Conservation (phyloP, 345 rosid species). For the Odontarrhena argentea region DNA sequence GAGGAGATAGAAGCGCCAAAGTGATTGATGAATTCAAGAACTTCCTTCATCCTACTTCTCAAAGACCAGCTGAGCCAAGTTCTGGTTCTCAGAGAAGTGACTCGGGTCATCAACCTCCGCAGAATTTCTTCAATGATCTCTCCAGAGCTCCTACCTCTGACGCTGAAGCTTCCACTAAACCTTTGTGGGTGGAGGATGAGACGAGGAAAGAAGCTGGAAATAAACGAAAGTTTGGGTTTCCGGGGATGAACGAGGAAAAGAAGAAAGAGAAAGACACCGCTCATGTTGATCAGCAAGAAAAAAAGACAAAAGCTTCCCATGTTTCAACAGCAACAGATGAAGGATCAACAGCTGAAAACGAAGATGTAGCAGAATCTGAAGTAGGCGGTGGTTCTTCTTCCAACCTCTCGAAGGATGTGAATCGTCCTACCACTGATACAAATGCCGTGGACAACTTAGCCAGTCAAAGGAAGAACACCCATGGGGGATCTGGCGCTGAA, state of each 20-base stretch:
- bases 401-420: constrained; percentile 59
- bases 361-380: constrained; percentile 95
- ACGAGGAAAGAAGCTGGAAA: constrained; percentile 51
- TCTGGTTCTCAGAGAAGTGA: constrained; percentile 67
- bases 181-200: constrained; percentile 74
- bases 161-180: constrained; percentile 58
- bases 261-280: constrained; percentile 58
- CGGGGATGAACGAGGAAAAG: constrained; percentile 57
- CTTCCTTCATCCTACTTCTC: constrained; percentile 62
- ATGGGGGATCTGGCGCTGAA: constrained; percentile 43
- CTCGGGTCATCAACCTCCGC: constrained; percentile 57
- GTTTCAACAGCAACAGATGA: constrained; percentile 80
- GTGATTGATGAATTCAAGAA: constrained; percentile 69
- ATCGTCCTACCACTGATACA: constrained; percentile 52
- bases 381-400: constrained; percentile 79
- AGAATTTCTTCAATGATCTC: constrained; percentile 84
- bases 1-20: constrained; percentile 69
- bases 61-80: constrained; percentile 54
- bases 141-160: constrained; percentile 54
- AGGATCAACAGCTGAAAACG: constrained; percentile 89
- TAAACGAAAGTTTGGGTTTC: constrained; percentile 69
- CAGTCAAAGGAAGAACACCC: constrained; percentile 43
- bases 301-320: constrained; percentile 63
- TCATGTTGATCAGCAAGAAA: constrained; percentile 53
- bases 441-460: constrained; percentile 39